Conservation (phyloP, 768 basidiomycete species). For the Tubosaeta sp. region DNA sequence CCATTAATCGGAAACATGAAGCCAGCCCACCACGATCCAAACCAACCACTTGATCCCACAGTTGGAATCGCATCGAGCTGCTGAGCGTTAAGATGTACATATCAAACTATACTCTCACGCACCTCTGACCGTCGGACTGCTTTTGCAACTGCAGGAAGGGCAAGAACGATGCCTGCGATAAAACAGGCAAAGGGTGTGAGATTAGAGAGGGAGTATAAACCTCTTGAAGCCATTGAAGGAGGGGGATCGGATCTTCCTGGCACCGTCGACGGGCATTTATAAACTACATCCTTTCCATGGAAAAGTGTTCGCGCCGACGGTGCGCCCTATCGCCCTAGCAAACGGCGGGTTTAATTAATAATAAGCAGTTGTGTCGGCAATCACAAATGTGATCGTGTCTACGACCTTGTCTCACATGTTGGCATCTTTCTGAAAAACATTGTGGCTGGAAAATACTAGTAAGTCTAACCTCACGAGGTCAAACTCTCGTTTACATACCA, state of each 20-base stretch:
- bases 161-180: not conserved
- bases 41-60: slow-evolving; percentile 20
- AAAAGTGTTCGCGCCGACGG: not conserved
- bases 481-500: not conserved
- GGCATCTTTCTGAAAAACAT: not conserved
- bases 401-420: not conserved
- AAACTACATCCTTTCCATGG: not conserved
- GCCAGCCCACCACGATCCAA: slow-evolving; percentile 28
- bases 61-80: slow-evolving; percentile 29
- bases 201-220: not conserved
- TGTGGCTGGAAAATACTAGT: not conserved
- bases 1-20: slow-evolving; percentile 14
- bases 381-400: not conserved
- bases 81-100: not conserved
- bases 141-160: not conserved
- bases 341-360: not conserved
- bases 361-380: not conserved
- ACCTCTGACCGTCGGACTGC: not conserved
- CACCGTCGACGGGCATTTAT: not conserved
- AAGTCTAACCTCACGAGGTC: not conserved
- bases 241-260: not conserved
- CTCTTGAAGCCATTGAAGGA: not conserved
- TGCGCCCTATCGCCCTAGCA: not conserved
- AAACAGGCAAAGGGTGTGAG: not conserved
- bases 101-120: not conserved